Conservation (phyloP, 208 protist species). For the Acanthamoeba triangularis region DNA sequence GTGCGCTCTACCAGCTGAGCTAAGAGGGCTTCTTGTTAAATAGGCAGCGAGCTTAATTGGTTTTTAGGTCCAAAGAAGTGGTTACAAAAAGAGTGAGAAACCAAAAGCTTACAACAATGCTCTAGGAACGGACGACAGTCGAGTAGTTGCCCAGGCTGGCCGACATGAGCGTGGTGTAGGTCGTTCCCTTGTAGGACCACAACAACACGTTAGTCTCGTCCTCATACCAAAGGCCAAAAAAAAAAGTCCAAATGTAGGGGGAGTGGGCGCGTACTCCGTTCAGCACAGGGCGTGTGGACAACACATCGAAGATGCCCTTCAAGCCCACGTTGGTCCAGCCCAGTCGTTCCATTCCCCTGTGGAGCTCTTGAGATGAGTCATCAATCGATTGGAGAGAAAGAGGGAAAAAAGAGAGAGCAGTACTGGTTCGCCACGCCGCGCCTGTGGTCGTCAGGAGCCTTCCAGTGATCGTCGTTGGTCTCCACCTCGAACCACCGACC, state of each 20-base stretch:
- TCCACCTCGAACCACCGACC: conserved; percentile 55
- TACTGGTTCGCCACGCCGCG: conserved; percentile 12
- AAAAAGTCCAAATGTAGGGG: not conserved
- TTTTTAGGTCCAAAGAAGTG: too few relatives aligned
- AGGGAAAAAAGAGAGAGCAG: not conserved
- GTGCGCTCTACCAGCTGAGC: too few relatives aligned
- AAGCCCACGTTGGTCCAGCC: conserved; percentile 7
- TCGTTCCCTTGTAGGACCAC: not conserved
- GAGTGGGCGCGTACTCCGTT: not conserved
- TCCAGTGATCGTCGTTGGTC: conserved; percentile 48
- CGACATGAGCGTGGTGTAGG: conserved; percentile 49
- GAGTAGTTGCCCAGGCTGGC: not conserved
- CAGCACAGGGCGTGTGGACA: conserved; percentile 19
- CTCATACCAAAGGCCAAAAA: not conserved
- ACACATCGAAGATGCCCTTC: not conserved
- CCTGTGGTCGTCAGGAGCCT: not conserved
- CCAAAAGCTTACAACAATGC: too few relatives aligned
- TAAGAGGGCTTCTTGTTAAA: too few relatives aligned
- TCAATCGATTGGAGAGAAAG: not conserved
- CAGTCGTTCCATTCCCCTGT: conserved; percentile 1
- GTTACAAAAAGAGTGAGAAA: too few relatives aligned
- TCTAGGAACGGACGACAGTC: not conserved
- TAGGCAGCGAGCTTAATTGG: too few relatives aligned
- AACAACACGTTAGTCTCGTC: too few relatives aligned
- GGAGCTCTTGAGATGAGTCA: not conserved